phyloP scores from a whole-genome alignment of 1,139 yeast genomes.

The Lizanozyma gosingica region DNA sequence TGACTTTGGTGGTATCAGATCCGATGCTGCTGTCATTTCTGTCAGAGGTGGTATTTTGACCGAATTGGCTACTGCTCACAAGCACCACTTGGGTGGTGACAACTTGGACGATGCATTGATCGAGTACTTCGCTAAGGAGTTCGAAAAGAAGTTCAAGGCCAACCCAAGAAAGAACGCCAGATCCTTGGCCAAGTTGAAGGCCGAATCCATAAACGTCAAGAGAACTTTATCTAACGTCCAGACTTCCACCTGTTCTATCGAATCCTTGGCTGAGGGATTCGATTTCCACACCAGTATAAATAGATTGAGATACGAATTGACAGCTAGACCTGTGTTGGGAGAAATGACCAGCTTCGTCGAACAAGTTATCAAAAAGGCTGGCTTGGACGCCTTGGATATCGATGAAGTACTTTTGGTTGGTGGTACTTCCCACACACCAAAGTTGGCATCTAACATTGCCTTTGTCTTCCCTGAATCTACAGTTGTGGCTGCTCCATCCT shows the following conservation, averaged over 20 bases:
- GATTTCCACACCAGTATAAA: slow-evolving; percentile 91
- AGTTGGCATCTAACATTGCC: slow-evolving; percentile 69
- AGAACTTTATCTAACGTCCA: slow-evolving; percentile 89
- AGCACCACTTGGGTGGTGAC: slow-evolving; percentile 80
- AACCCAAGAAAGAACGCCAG: slow-evolving; percentile 79
- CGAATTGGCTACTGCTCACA: slow-evolving; percentile 78
- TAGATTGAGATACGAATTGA: slow-evolving; percentile 88
- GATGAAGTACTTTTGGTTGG: slow-evolving; percentile 91
- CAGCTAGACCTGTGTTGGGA: slow-evolving; percentile 69
- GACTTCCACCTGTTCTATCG: slow-evolving; percentile 87
- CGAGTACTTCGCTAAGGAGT: slow-evolving; percentile 86
- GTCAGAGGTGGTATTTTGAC: slow-evolving; percentile 93
- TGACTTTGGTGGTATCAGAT: slow-evolving; percentile 94
- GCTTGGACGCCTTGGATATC: slow-evolving; percentile 74
- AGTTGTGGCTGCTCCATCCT: slow-evolving; percentile 65
- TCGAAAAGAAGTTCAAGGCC: slow-evolving; percentile 76
- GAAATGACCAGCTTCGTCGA: slow-evolving; percentile 74
- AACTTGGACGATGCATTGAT: slow-evolving; percentile 71
- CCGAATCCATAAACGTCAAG: slow-evolving; percentile 79
- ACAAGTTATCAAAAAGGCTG: slow-evolving; percentile 70
- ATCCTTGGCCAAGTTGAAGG: slow-evolving; percentile 80
- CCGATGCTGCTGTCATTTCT: slow-evolving; percentile 91
- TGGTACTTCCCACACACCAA: slow-evolving; percentile 90
- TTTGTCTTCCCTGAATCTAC: slow-evolving; percentile 78
- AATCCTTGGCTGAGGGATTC: slow-evolving; percentile 86